Evolutionary conservation across 805 yeast species (phyloP).

Genomic region (Debaryomyces tyrocola): DNA sequence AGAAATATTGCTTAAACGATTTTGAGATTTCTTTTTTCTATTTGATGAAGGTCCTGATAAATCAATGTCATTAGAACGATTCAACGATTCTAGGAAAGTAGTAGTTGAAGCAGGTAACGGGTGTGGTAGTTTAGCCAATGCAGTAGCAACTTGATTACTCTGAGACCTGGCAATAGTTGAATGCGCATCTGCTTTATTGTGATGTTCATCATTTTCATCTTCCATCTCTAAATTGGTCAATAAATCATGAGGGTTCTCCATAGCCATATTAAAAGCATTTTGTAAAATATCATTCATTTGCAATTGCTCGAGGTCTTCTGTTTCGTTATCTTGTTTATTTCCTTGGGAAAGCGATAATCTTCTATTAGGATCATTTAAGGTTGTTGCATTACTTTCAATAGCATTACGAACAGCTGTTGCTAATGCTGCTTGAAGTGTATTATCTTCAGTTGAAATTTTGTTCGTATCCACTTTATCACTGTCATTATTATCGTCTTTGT

Average conservation of each 20-base stretch:
- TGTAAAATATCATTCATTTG: constrained; percentile 71
- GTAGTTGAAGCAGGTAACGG: constrained; percentile 13
- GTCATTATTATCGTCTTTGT: constrained; percentile 17
- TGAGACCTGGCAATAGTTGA: constrained; percentile 1
- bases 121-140: constrained; percentile 8
- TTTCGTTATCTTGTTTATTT: constrained; percentile 13
- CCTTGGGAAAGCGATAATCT: not conserved
- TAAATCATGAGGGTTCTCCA: constrained; percentile 57
- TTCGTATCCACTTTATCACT: constrained; percentile 1
- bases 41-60: not conserved
- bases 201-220: constrained; percentile 9
- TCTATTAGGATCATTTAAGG: not conserved
- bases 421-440: constrained; percentile 47
- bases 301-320: constrained; percentile 52
- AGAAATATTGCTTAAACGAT: not conserved
- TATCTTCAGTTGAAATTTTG: constrained; percentile 2
- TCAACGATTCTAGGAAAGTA: constrained; percentile 13
- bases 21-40: not conserved
- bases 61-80: constrained; percentile 14
- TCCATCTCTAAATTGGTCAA: constrained; percentile 36
- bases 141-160: constrained; percentile 3
- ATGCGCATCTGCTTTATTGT: not conserved
- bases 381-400: constrained; percentile 8
- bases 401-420: constrained; percentile 59
- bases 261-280: constrained; percentile 75